Percentiles rank a stretch among this genome's conserved stretches.
Evolutionary conservation across 805 yeast genomes (phyloP).

Genomic region (Starmerella stigmatis): DNA sequence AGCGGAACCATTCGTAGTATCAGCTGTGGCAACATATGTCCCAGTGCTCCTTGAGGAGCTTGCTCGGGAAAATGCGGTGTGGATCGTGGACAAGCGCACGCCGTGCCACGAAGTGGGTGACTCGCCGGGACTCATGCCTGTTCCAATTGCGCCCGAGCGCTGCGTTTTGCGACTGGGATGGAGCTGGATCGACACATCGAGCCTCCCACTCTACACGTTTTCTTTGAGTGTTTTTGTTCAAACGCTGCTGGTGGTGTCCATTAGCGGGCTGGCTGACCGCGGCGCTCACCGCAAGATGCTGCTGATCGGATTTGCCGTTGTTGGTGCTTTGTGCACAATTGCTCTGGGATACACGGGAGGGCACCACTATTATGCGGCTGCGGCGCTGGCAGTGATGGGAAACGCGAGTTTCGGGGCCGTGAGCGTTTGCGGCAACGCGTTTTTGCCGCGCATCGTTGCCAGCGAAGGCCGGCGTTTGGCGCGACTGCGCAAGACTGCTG

Average conservation of each 20-base stretch:
- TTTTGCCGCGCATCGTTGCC: conserved; percentile 47
- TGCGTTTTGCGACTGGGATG: conserved; percentile 44
- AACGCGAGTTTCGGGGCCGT: conserved; percentile 68
- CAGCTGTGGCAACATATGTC: conserved; percentile 68
- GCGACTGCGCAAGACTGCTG: conserved; percentile 11
- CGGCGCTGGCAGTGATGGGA: conserved; percentile 48
- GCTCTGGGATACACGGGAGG: conserved; percentile 35
- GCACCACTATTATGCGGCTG: conserved; percentile 38
- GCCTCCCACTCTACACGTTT: conserved; percentile 64
- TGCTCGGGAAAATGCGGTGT: conserved; percentile 64
- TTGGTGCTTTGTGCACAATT: conserved; percentile 50
- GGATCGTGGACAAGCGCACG: conserved; percentile 44
- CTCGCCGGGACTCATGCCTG: conserved; percentile 23
- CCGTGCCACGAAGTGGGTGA: conserved; percentile 37
- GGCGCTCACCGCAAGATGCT: conserved; percentile 49
- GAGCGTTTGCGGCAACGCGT: conserved; percentile 69
- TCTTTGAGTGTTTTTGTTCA: conserved; percentile 64
- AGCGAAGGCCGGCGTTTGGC: conserved; percentile 9
- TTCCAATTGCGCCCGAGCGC: conserved; percentile 26
- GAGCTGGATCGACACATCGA: conserved; percentile 54
- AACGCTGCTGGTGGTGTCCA: conserved; percentile 55
- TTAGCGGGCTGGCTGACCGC: conserved; percentile 63
- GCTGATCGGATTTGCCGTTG: conserved; percentile 44
- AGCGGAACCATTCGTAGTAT: conserved; percentile 69
- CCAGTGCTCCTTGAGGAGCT: conserved; percentile 61